Base-by-base conservation (phyloP, 1,284 basidiomycete species). In the Ganoderma boninense region DNA sequence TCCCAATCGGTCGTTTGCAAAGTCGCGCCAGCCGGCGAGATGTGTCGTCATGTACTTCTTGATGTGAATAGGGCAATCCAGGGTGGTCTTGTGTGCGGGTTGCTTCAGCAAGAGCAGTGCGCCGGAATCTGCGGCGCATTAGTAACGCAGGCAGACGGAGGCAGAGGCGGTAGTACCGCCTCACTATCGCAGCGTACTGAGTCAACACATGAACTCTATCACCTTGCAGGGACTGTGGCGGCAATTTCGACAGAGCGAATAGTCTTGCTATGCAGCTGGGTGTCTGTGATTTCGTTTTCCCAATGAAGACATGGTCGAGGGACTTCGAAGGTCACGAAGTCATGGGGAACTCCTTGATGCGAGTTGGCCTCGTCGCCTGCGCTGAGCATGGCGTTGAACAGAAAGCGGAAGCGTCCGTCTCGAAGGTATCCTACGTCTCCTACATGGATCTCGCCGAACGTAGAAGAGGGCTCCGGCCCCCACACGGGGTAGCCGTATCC, bases 81-180 rank as follows among this genome's bases (percentile, higher is more conserved):
- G 26, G n/a, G 23, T 40, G 11, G 59, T 60, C 32, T 29, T 43
- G 23, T 72, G 65, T 4, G 29, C 65, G 0, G 67, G 46, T 2
- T 60, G 40, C 40, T 67, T 69, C 32, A 71, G 49, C 62, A 67
- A 42, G 20, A 72, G 60, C 32, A 72, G 20, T 0, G 71, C 68
- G 1, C 71, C 68, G 3, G 61, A 62, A 1, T 62, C 59, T 6
- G 65, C 68, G 42, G 14, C 54, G 56, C 71, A 72, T 16, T 54
- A 7, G 38, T 69, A 72, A 5, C 63, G 68, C 13, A 67, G 42
- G 8, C 63, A 60, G 0, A 40, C 49, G n/a, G 52, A 18, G 2
- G 54, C 65, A 7, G 59, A 32, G 3, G 29, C 35, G n/a, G n/a
- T n/a, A n/a, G n/a, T 6, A 35, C 35, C 0, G 43, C 16, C 26